Evolutionary conservation across 352 stramenopile species (phyloP), one percentile per base, ranked within the genome.

Genomic region (Globisporangium viniferum): DNA sequence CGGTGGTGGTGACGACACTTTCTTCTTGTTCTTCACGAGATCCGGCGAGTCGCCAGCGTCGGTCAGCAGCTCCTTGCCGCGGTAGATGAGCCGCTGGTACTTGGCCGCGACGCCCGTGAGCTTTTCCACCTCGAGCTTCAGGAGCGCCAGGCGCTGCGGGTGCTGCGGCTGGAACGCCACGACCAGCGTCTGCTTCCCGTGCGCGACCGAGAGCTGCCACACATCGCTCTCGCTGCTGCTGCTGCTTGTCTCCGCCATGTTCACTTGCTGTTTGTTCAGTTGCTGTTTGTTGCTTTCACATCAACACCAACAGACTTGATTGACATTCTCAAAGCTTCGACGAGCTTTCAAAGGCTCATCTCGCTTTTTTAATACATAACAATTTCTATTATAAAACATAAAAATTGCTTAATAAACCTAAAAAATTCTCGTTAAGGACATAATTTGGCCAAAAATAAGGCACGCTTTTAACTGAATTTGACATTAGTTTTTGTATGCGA

Each of bases 61-160:
- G 4, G 68, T 36, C 2, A 39, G 67, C 22, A 91, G 69, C 56
- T 82, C 72, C 51, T 77, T 75, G n/a, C 83, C 83, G 35, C 74
- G 79, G 22, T 80, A 75, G 29, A 92, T 56, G 15, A 92, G 75
- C 27, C 83, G 83, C 69, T 92, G 83, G 56, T 84, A 77, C 51
- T 76, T 69, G 0, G 70, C 48, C 3, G 68, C 74, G 20, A 92
- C 62, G 18, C 79, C 71, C 41, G 81, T 87, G 12, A 59, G 59
- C 44, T 66, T 31, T 12, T 51, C 70, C 0, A 92, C 67, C 27
- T 77, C 22, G 0, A 41, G 31, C 55, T 86, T 75, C 9, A 92
- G 66, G 1, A 59, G 31, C 18, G 68, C 54, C 4, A 91, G 18
- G n/a, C 69, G 69, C 51, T 79, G 57, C 12, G 60, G 57, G 5